Evolutionary conservation across 2,329 filamentous ascomycete species (phyloP), one percentile per base, ranked within the genome.

Genomic region (Colletotrichum melonis): DNA sequence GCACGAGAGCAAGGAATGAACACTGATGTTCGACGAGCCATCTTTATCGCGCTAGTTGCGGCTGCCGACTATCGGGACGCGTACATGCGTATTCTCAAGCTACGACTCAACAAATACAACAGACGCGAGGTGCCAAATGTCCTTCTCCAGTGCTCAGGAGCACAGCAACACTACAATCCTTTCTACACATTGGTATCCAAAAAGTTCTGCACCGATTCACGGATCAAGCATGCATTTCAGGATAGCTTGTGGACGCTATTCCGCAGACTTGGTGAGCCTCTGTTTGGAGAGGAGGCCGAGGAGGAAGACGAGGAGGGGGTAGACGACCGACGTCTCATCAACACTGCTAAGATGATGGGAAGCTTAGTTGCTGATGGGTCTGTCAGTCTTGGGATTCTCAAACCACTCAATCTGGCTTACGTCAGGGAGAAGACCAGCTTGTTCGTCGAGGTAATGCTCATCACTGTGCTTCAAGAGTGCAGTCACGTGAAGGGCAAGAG

Each of bases 11-110:
- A 97, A 76, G 92, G 94, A 24, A 95, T 98, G 90, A 97, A 95
- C 80, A 97, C 95, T 0, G 92, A 94, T 71, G 89, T 97, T 24
- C 92, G 95, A 58, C 91, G 94, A 66, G 94, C 95, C n/a, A 97
- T 99, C 73, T 99, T 99, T 82, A 90, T 97, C 42, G 92, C 95
- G 5, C 92, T 99, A 73, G 93, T 98, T 87, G 95, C 94, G 12
- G 94, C 95, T 1, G 90, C 89, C 11, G 95, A 98, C 80, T 94
- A 90, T 80, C 92, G 95, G 77, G 95, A 98, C 78, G 97, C 95
- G 0, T 92, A 95, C 77, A 84, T 92, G 11, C 93, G 95, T 22
- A 87, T 98, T 8, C 86, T 92, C 72, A 97, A 97, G 80, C 89
- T 99, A 11, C 92, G 92, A 46, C 88, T 99, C 59, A 98, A 97